These are phyloP conservation scores for Neopestalotiopsis clavispora DNA, from an alignment of 2,329 filamentous ascomycete species.

Conservation along the genomic window DNA sequence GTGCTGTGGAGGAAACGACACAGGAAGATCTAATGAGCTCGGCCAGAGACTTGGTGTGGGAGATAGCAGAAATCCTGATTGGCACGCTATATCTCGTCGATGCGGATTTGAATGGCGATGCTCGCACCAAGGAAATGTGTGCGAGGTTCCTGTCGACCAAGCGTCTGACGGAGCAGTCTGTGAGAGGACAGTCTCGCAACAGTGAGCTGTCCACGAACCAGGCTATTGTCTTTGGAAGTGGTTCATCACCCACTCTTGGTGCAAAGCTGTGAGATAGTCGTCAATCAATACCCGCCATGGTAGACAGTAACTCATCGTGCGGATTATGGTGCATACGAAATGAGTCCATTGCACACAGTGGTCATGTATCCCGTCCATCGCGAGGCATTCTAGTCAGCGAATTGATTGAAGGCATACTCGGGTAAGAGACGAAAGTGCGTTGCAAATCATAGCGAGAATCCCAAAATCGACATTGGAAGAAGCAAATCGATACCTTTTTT, in stretches of 20 bases:
- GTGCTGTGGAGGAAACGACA: conserved; percentile 37
- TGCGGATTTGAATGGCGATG: not conserved
- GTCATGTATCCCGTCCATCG: too few relatives aligned
- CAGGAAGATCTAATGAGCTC: conserved; percentile 49
- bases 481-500: not conserved
- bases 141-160: not conserved
- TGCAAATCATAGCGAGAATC: not conserved
- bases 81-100: conserved; percentile 49
- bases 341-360: too few relatives aligned
- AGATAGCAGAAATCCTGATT: conserved; percentile 48
- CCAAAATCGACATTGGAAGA: not conserved
- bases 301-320: too few relatives aligned
- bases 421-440: not conserved
- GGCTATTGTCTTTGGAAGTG: not conserved
- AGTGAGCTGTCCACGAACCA: not conserved
- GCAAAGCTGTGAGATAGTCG: not conserved
- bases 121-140: not conserved
- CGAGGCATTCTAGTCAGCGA: too few relatives aligned
- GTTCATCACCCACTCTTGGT: not conserved
- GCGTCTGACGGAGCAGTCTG: not conserved
- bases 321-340: too few relatives aligned
- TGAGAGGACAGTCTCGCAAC: not conserved
- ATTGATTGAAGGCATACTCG: too few relatives aligned
- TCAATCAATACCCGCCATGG: too few relatives aligned
- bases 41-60: conserved; percentile 50